Base-by-base conservation (phyloP, 352 stramenopile genomes). In the Pythium brachiatum region DNA sequence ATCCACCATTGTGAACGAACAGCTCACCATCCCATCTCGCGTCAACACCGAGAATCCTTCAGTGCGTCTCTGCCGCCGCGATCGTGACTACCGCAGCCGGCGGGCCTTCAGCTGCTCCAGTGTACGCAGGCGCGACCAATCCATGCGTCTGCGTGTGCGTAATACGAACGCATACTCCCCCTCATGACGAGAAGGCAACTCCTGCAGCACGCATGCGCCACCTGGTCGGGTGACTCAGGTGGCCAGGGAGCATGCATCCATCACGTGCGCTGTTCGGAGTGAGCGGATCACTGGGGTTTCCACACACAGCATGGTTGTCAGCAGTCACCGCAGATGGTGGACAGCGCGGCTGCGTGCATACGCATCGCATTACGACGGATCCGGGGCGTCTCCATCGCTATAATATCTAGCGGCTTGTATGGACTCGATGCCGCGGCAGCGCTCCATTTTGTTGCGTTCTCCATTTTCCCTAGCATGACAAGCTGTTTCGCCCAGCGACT, bases 161-260 rank as follows among this genome's bases (percentile, higher is more conserved):
- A 48, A 48, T 48, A 48, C 41, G 7, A 48, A 48, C 41, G 41
- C 41, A 27, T 15, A 15, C 6, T 18, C n/a, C 41, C 4, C n/a
- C 18, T 3, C 18, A 16, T 48, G 41, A 48, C 41, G 41, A n/a
- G 41, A 48, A 48, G 20, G 18, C n/a, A 43, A 27, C 41, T 25
- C 41, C 41, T 27, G 15, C n/a, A 48, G 41, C 55, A 53, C 55
- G 55, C 27, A 34, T 43, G 55, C 43, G 55, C 55, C 55, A 61
- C 55, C 26, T 53, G 38, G 57, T 51, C 29, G 29, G 16, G 32
- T 13, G 26, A 26, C n/a, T 31, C 34, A 26, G 16, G 41, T 32
- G 39, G 5, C 13, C 27, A 4, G 3, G 29, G 9, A 2, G 2
- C 18, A 26, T 23, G 52, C 34, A 4, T 21, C 9, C 32, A 44